Percentiles rank a stretch among this genome's conserved stretches.
Conservation (phyloP, 169 alveolate species). For the Pseudocohnilembus persalinus region DNA sequence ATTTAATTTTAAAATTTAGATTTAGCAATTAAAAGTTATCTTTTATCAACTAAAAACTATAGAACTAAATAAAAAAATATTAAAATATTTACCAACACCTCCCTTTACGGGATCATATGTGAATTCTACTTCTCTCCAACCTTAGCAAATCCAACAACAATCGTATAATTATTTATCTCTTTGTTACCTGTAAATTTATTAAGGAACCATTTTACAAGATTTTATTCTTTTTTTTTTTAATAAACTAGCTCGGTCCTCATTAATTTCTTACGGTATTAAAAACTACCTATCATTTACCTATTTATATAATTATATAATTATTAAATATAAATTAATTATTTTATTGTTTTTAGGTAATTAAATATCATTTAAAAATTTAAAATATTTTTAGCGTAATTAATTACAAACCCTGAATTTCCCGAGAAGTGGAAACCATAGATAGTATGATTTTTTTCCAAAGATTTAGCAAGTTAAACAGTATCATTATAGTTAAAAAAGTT, state of each 20-base stretch:
- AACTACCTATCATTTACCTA: not conserved
- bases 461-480: not conserved
- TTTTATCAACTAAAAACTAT: not conserved
- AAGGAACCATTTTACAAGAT: not conserved
- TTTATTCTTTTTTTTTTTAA: not conserved
- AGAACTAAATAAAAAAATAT: no score
- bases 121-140: constrained; percentile 78
- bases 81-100: not conserved
- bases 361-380: no score
- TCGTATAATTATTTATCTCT: constrained; percentile 15
- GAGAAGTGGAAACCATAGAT: constrained; percentile 19
- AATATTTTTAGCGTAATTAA: no score
- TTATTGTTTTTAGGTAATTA: no score
- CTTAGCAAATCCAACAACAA: constrained; percentile 87
- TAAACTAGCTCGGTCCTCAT: not conserved
- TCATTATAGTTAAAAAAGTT: not conserved
- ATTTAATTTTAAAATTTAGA: not conserved
- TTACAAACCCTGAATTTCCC: constrained; percentile 20
- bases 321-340: no score
- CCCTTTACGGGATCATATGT: constrained; percentile 34
- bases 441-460: constrained; percentile 3
- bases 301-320: no score
- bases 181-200: not conserved
- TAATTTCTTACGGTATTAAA: constrained; percentile 5
- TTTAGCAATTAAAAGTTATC: not conserved